Conservation (phyloP, 202 grass and related monocot genomes). For the Cymbopogon flexuosus region DNA sequence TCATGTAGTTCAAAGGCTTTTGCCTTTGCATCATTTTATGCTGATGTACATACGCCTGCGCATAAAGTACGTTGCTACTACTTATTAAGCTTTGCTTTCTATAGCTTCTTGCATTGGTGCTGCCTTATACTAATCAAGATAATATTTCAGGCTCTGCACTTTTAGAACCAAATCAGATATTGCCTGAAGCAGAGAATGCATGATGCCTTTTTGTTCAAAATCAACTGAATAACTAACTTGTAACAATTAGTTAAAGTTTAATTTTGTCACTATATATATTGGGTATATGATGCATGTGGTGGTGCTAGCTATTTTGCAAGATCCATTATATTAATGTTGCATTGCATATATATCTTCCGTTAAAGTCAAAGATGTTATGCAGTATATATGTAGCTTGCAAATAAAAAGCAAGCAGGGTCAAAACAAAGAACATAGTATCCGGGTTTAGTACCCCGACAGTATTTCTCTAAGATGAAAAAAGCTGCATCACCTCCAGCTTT, state of each 20-base stretch:
- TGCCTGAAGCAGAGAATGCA: not conserved
- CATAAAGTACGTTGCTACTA: not conserved
- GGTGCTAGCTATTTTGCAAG: not conserved
- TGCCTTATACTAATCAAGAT: not conserved
- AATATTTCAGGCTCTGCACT: conserved; percentile 7
- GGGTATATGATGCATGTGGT: not conserved
- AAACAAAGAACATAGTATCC: conserved; percentile 12
- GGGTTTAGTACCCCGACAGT: conserved; percentile 35
- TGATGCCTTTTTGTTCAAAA: not conserved
- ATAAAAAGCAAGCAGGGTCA: not conserved
- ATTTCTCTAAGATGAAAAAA: conserved; percentile 42
- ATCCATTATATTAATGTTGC: not conserved
- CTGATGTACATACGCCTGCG: conserved; percentile 10
- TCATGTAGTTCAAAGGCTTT: conserved; percentile 23
- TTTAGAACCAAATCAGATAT: conserved; percentile 20
- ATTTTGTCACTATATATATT: not conserved
- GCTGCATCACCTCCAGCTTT: conserved; percentile 30
- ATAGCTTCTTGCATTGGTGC: not conserved
- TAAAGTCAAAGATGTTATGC: not conserved
- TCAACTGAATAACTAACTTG: not conserved
- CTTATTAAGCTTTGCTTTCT: not conserved
- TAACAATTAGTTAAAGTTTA: not conserved
- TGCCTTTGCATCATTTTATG: conserved; percentile 44
- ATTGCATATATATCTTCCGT: not conserved
- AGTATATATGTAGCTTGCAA: not conserved